These are phyloP conservation scores for Hanseniaspora lindneri DNA, from an alignment of 805 yeast genomes.

Conservation along the genomic window DNA sequence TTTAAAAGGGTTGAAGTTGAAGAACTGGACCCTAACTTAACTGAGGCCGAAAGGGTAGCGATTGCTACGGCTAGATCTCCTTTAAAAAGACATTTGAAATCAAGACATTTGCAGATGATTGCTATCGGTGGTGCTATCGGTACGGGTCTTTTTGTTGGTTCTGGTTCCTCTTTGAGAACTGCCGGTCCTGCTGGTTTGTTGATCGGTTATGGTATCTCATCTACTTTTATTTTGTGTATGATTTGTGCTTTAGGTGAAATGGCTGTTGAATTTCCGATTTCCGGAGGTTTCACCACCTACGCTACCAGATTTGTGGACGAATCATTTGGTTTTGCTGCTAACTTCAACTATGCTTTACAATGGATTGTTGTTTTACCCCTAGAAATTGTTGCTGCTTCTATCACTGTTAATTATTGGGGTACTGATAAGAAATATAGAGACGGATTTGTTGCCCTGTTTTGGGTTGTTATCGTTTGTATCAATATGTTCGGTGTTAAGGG, in stretches of 20 bases:
- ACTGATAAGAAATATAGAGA: constrained; percentile 37
- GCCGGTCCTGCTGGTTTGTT: constrained; percentile 59
- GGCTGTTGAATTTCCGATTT: constrained; percentile 48
- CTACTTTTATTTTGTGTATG: constrained; percentile 45
- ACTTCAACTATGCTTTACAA: constrained; percentile 45
- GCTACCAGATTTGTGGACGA: constrained; percentile 48
- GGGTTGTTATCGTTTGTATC: constrained; percentile 37
- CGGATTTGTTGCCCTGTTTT: constrained; percentile 40
- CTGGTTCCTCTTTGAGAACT: constrained; percentile 47
- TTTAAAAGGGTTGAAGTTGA: constrained; percentile 33
- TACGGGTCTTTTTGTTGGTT: constrained; percentile 64
- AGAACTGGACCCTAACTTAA: constrained; percentile 32
- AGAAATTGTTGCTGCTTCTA: constrained; percentile 43
- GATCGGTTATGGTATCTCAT: constrained; percentile 43
- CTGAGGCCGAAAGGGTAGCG: constrained; percentile 37
- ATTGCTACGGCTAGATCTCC: constrained; percentile 43
- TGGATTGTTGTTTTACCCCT: constrained; percentile 42
- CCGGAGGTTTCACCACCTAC: constrained; percentile 56
- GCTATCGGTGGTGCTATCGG: constrained; percentile 66
- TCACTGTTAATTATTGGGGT: constrained; percentile 43
- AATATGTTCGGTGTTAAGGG: constrained; percentile 45
- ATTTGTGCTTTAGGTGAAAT: constrained; percentile 53
- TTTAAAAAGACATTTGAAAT: constrained; percentile 41
- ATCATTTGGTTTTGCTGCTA: constrained; percentile 52
- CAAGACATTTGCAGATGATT: constrained; percentile 50